Base-by-base conservation (phyloP, 257 asterid genomes). In the Solanum lycopersicoides region DNA sequence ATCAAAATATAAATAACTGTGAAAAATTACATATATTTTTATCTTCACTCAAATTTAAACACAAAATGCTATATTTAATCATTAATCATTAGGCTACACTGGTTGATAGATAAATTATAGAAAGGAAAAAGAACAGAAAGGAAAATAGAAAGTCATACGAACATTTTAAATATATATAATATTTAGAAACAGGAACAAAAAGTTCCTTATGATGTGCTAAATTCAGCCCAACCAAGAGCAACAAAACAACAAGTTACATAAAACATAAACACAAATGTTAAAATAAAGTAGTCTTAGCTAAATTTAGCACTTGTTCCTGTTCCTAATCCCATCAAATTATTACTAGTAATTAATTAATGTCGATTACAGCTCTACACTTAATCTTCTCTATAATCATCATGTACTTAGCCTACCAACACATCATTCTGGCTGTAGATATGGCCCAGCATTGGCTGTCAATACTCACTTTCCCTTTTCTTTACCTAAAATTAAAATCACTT, bases 281-380 rank as follows among this genome's bases (percentile, higher is more conserved):
- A 84, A 59, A 84, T 39, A 82, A 79, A 84, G 76, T 69, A 87
- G 87, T 86, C 86, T 89, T 88, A 91, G 91, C 96, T 88, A 90
- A 94, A 93, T 93, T 93, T 93, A 94, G 98, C 98, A 95, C 88
- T 89, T 93, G 97, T 95, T 94, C 99, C 97, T 91, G 93, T 89
- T 87, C 94, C 93, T 93, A 45, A 88, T 35, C 91, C 86, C 86
- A 41, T 50, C 83, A 32, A 87, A 85, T 82, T 88, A 89, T 42
- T 76, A 37, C 39, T 37, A 37, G 39, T 37, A 85, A 87, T 74
- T 85, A 59, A 77, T 77, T 72, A 72, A 73, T 73, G 89, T 89
- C n/a, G 80, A 89, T 86, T 87, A 88, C 87, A 91, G 23, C 88
- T 34, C 88, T 86, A 87, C 91, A 53, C 83, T 14, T 89, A 44